phyloP scores from a whole-genome alignment of 2,329 filamentous ascomycete species.

The Xylariaceae sp. region DNA sequence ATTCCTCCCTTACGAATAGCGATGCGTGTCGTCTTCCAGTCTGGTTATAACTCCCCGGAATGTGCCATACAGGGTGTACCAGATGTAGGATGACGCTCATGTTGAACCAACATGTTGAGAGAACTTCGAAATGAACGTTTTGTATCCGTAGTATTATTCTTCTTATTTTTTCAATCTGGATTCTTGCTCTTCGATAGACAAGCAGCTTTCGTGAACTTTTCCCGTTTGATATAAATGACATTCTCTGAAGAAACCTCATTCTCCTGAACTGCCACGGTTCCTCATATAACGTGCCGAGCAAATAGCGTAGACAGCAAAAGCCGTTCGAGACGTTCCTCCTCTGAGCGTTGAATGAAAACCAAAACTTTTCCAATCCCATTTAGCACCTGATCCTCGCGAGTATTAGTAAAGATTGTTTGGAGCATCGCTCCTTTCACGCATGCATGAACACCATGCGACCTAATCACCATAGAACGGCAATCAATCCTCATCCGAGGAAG shows the following conservation, averaged over 20 bases:
- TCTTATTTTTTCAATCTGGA: not conserved
- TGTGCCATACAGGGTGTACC: not conserved
- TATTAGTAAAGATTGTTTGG: not conserved
- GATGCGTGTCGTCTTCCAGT: not conserved
- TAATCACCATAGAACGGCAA: not conserved
- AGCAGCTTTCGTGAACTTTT: too few species aligned
- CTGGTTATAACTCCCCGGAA: too few species aligned
- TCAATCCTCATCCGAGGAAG: conserved; percentile 30
- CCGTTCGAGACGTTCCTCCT: too few species aligned
- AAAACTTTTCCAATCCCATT: too few species aligned
- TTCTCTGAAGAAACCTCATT: not conserved
- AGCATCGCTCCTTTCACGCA: not conserved
- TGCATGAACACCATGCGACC: too few species aligned
- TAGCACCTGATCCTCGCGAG: too few species aligned
- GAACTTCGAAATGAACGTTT: too few species aligned
- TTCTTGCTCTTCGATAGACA: not conserved
- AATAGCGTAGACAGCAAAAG: too few species aligned
- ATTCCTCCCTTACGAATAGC: not conserved
- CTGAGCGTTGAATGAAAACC: too few species aligned
- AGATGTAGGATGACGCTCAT: not conserved
- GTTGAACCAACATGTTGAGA: too few species aligned
- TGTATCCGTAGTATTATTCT: not conserved
- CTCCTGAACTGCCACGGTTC: not conserved
- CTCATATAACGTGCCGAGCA: too few species aligned
- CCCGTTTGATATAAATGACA: not conserved